Conservation (phyloP, 495 filamentous ascomycete genomes). For the Xylaria intraflava region DNA sequence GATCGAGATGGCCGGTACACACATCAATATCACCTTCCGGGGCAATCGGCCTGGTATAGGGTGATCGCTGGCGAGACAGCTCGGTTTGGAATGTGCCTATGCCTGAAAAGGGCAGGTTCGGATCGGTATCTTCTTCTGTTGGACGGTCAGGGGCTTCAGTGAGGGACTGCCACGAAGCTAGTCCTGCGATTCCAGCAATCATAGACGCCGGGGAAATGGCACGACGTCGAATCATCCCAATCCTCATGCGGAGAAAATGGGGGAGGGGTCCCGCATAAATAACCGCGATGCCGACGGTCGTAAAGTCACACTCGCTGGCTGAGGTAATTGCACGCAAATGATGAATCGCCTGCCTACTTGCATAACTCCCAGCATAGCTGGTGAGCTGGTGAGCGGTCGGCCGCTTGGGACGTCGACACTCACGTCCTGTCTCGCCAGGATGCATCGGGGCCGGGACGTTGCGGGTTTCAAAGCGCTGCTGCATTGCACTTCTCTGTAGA, state of each 20-base stretch:
- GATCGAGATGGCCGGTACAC: not conserved
- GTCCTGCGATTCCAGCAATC: slow-evolving; percentile 19
- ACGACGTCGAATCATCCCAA: slow-evolving; percentile 7
- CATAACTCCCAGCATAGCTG: not conserved
- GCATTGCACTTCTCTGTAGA: not conserved
- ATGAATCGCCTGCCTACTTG: not conserved
- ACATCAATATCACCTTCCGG: not conserved
- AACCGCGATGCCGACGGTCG: not conserved
- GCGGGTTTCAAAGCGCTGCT: not conserved
- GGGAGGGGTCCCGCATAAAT: slow-evolving; percentile 4
- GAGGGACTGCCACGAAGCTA: slow-evolving; percentile 45
- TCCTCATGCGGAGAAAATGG: slow-evolving; percentile 6
- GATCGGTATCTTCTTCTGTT: not conserved
- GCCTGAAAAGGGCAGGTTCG: slow-evolving; percentile 15
- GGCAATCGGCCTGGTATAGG: not conserved
- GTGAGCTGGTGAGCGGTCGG: not conserved
- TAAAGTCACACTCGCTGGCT: no score
- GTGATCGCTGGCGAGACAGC: not conserved
- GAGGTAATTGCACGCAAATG: not conserved
- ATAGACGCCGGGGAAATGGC: slow-evolving; percentile 23
- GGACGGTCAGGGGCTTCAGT: slow-evolving; percentile 24
- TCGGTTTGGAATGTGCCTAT: not conserved
- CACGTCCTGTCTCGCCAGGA: not conserved
- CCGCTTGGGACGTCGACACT: not conserved
- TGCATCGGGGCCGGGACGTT: slow-evolving; percentile 4